These are phyloP conservation scores for Fonsecaea erecta DNA, from an alignment of 2,329 filamentous ascomycete species.

Conservation along the genomic window DNA sequence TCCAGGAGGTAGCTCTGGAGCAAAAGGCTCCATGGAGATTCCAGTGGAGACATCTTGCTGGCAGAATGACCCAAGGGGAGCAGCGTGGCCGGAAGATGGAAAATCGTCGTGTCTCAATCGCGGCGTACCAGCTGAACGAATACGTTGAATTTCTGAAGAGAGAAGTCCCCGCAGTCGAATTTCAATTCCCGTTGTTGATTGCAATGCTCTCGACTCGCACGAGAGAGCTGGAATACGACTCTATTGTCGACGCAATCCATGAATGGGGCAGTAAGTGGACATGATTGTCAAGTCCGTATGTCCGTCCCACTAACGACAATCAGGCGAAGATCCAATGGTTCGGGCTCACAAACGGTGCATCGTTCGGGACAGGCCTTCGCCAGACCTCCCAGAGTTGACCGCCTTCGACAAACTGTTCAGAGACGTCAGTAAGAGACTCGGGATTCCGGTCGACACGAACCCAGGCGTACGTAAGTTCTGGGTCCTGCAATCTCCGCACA, in stretches of 20 bases:
- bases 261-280: background rate
- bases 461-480: background rate
- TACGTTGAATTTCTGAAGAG: constrained; percentile 2
- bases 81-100: background rate
- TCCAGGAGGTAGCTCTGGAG: background rate
- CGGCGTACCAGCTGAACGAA: background rate
- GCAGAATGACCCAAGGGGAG: background rate
- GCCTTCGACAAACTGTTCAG: background rate
- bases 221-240: background rate
- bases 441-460: background rate
- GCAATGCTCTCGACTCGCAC: constrained; percentile 6
- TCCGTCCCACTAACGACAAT: background rate
- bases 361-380: background rate
- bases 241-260: constrained; percentile 5
- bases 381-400: background rate
- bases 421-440: background rate
- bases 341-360: constrained; percentile 1
- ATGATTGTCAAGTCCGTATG: background rate
- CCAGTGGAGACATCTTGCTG: background rate
- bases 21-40: background rate
- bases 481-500: background rate
- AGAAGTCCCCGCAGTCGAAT: background rate
- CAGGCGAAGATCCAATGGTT: constrained; percentile 8
- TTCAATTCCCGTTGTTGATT: constrained; percentile 14
- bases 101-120: background rate